These are phyloP conservation scores for Penicillium sp. DNA, from an alignment of 2,329 filamentous ascomycete genomes.

Conservation along the genomic window DNA sequence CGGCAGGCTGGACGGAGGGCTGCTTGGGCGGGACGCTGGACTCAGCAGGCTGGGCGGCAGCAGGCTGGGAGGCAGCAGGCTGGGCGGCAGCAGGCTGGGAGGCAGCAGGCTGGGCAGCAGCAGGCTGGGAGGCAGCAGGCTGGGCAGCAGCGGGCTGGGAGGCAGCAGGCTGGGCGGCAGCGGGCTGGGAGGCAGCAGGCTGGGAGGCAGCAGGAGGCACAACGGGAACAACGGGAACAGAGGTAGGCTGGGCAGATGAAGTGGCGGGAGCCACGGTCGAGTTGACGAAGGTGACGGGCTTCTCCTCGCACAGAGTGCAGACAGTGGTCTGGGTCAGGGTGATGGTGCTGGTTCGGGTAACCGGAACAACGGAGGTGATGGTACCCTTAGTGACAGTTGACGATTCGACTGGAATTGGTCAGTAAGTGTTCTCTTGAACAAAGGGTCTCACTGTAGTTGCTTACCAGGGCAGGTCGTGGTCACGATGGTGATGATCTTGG, in stretches of 20 bases:
- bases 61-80: no score
- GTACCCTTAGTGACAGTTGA: constrained; percentile 33
- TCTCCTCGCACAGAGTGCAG: constrained; percentile 19
- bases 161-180: constrained; percentile 3
- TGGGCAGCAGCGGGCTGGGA: constrained; percentile 6
- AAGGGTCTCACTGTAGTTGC: constrained; percentile 6
- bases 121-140: constrained; percentile 7
- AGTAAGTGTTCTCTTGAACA: neutral
- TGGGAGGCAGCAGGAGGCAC: constrained; percentile 4
- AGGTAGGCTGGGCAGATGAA: constrained; percentile 12
- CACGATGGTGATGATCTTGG: constrained; percentile 35
- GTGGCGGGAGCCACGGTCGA: constrained; percentile 15
- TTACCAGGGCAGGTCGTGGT: constrained; percentile 40
- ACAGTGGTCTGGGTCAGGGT: constrained; percentile 32
- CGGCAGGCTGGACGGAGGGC: constrained; percentile 7
- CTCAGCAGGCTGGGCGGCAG: no score
- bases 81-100: neutral
- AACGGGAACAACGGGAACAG: neutral
- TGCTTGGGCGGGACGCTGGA: no score
- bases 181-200: constrained; percentile 7
- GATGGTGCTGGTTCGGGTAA: constrained; percentile 35
- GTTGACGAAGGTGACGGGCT: constrained; percentile 20
- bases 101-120: neutral
- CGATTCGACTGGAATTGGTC: constrained; percentile 26
- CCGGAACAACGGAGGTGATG: constrained; percentile 29